Evolutionary conservation across 2,329 filamentous ascomycete genomes (phyloP).

Genomic region (Claviceps purpurea): DNA sequence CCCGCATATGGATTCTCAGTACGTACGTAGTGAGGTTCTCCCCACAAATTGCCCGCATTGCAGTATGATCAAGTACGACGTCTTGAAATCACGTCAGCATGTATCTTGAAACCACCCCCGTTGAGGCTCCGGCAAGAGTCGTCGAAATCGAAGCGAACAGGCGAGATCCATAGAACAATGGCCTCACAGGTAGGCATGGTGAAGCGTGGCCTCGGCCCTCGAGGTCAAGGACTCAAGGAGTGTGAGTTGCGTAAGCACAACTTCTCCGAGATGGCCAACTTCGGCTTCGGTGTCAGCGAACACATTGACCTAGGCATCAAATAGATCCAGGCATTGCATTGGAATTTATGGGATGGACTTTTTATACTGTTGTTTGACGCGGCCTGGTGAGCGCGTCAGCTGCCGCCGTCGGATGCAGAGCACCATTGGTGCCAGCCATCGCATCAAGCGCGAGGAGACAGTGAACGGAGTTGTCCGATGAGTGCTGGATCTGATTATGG

Average conservation of each 20-base stretch:
- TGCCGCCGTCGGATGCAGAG: conserved; percentile 85
- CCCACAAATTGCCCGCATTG: not conserved
- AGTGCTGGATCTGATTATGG: conserved; percentile 24
- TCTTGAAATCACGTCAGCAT: no score
- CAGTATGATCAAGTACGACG: no score
- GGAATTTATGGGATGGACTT: conserved; percentile 99
- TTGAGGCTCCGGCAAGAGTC: no score
- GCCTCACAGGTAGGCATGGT: no score
- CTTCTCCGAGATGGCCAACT: conserved; percentile 99
- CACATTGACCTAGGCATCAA: conserved; percentile 99
- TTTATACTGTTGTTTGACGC: conserved; percentile 99
- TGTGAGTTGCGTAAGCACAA: conserved; percentile 99
- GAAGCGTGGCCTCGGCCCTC: conserved; percentile 95
- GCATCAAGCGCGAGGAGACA: conserved; percentile 88
- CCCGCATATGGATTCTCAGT: not conserved
- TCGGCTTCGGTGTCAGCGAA: conserved; percentile 99
- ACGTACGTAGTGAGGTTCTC: not conserved
- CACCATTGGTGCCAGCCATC: conserved; percentile 76
- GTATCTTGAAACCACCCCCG: no score
- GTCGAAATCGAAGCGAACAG: no score
- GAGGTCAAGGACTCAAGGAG: conserved; percentile 99
- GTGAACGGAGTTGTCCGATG: conserved; percentile 98
- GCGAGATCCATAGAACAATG: no score
- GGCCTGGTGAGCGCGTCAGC: conserved; percentile 93
- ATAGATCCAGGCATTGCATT: conserved; percentile 92